phyloP scores from a whole-genome alignment of 345 rosid species.

The Sisymbrium altissimum region DNA sequence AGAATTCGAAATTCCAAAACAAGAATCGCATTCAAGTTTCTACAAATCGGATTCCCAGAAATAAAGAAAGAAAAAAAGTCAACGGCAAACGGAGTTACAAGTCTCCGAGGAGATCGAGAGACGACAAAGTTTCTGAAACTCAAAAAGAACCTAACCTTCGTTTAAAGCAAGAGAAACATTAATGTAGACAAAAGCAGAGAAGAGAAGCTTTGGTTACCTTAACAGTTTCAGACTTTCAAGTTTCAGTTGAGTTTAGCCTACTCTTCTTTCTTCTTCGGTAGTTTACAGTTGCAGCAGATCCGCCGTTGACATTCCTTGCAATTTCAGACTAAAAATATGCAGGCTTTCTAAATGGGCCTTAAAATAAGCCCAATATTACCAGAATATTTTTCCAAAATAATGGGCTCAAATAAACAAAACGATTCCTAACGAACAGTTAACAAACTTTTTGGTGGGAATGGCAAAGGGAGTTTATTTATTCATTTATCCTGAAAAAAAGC shows the following conservation, averaged over 20 bases:
- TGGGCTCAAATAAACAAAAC: not conserved
- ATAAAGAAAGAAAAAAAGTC: too few relatives aligned
- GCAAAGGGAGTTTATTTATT: not conserved
- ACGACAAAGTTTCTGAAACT: not conserved
- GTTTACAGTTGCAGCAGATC: conserved; percentile 6
- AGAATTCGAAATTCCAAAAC: not conserved
- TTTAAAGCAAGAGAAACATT: not conserved
- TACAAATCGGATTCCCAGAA: not conserved
- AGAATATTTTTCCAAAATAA: not conserved
- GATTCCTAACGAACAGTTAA: not conserved
- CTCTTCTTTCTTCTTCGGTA: conserved; percentile 3
- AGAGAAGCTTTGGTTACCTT: not conserved
- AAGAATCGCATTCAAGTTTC: not conserved
- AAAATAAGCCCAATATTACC: not conserved
- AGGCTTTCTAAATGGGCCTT: conserved; percentile 1
- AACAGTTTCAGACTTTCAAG: not conserved
- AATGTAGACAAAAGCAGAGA: not conserved
- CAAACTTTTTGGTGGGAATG: not conserved
- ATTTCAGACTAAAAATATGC: not conserved
- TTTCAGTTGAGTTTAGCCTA: conserved; percentile 3
- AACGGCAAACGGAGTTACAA: not conserved
- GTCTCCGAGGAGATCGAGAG: not conserved
- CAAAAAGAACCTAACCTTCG: not conserved
- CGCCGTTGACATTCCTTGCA: not conserved
- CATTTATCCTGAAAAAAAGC: conserved; percentile 23